A percentile compares a stretch with the other conserved stretches of the same genome.
These are phyloP conservation scores for Sphaerobolus stellatus DNA, from an alignment of 1,284 basidiomycete genomes.

Conservation along the genomic window DNA sequence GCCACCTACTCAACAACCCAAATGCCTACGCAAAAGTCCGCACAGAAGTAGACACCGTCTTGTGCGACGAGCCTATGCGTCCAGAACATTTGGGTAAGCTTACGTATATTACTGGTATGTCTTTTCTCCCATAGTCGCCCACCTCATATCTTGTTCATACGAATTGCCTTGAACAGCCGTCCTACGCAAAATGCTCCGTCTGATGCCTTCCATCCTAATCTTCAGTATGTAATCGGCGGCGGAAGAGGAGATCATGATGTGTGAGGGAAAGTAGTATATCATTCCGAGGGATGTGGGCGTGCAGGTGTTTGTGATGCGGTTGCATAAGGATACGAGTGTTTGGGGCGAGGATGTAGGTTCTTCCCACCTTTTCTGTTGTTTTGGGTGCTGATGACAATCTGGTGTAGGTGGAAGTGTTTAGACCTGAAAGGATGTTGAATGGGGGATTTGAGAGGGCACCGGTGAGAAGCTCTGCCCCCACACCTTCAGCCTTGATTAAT, in stretches of 20 bases:
- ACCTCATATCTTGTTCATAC: too few species aligned
- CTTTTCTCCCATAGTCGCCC: too few species aligned
- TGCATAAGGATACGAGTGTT: conserved; percentile 44
- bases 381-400: neutral
- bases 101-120: conserved; percentile 41
- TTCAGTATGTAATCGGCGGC: conserved; percentile 35
- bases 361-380: neutral
- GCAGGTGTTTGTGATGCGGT: conserved; percentile 31
- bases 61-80: conserved; percentile 39
- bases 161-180: conserved; percentile 34
- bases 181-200: conserved; percentile 47
- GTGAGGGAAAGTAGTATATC: conserved; percentile 41
- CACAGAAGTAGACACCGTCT: conserved; percentile 45
- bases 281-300: conserved; percentile 37
- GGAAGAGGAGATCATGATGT: conserved; percentile 34
- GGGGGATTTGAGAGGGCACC: conserved; percentile 46
- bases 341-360: conserved; percentile 51
- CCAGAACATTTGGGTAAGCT: conserved; percentile 42
- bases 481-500: too few species aligned
- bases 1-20: conserved; percentile 48
- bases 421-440: conserved; percentile 50
- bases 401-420: conserved; percentile 36
- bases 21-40: conserved; percentile 43
- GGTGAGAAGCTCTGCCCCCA: too few species aligned
- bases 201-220: conserved; percentile 42